Percentiles rank a stretch among this genome's conserved stretches.
These are phyloP conservation scores for Penicillium sp. DNA, from an alignment of 2,329 filamentous ascomycete genomes.

Conservation along the genomic window DNA sequence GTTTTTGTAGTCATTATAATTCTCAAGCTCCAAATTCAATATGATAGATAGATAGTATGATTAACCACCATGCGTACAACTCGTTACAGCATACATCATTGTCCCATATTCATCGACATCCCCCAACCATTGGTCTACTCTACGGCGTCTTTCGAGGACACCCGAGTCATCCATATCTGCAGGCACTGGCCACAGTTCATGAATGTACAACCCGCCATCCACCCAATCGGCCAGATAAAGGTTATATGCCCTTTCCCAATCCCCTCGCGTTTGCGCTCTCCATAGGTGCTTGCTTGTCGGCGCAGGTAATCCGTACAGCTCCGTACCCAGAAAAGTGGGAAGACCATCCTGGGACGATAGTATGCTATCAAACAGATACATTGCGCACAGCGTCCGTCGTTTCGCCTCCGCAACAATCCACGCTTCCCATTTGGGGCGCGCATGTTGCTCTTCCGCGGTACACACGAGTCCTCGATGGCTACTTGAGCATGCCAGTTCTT, in stretches of 20 bases:
- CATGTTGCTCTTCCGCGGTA: conserved; percentile 35
- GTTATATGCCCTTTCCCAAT: conserved; percentile 47
- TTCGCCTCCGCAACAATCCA: conserved; percentile 55
- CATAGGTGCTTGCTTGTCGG: conserved; percentile 44
- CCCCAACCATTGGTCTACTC: conserved; percentile 50
- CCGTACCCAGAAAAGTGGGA: conserved; percentile 48
- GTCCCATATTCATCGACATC: conserved; percentile 52
- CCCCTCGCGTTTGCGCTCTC: conserved; percentile 32
- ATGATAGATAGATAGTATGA: neutral
- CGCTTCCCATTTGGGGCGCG: conserved; percentile 48
- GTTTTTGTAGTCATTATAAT: too few species aligned
- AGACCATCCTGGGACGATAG: conserved; percentile 43
- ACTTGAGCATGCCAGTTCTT: conserved; percentile 46
- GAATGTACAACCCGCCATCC: conserved; percentile 41
- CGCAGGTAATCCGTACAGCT: conserved; percentile 44
- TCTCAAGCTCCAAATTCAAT: too few species aligned
- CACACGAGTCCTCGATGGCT: conserved; percentile 44
- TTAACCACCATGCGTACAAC: conserved; percentile 27
- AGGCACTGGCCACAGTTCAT: conserved; percentile 50
- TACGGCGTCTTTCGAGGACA: conserved; percentile 23
- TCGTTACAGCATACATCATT: conserved; percentile 46
- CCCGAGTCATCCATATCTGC: conserved; percentile 24
- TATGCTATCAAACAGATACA: conserved; percentile 54
- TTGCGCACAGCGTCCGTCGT: conserved; percentile 48
- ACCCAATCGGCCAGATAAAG: conserved; percentile 41